A percentile compares a stretch with the other conserved stretches of the same genome.
Conservation (phyloP, 2,329 filamentous ascomycete species). For the Hypoxylon sp. region DNA sequence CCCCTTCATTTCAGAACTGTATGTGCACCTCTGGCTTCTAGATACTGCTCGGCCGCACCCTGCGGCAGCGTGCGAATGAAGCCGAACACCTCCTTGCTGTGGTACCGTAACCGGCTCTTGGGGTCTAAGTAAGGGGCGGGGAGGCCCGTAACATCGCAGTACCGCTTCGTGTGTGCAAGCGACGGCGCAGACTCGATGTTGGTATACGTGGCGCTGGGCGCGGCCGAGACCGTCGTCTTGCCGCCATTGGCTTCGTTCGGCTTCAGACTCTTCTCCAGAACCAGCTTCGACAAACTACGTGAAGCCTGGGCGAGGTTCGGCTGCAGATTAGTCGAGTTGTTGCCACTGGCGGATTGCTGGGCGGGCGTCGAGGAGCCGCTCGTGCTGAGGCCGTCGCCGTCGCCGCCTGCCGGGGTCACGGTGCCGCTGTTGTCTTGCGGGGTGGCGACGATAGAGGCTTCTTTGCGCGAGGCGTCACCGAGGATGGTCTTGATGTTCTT, state of each 20-base stretch:
- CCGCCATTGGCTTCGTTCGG: constrained; percentile 54
- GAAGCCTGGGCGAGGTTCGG: constrained; percentile 91
- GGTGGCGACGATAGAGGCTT: constrained; percentile 88
- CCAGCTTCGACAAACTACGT: constrained; percentile 86
- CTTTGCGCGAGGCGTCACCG: constrained; percentile 87
- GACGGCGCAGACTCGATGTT: constrained; percentile 97
- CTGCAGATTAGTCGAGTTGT: constrained; percentile 56
- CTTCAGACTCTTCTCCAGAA: constrained; percentile 84
- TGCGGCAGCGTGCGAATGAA: constrained; percentile 86
- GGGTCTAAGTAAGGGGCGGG: constrained; percentile 94
- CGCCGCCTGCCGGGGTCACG: constrained; percentile 73
- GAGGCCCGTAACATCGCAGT: constrained; percentile 96
- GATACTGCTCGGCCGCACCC: constrained; percentile 86
- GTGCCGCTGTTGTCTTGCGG: constrained; percentile 83
- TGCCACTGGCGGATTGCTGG: constrained; percentile 48
- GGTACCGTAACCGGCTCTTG: constrained; percentile 93
- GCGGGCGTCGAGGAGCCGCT: constrained; percentile 72
- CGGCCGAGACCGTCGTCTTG: constrained; percentile 59
- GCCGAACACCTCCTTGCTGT: constrained; percentile 91
- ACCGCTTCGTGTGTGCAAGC: constrained; percentile 85
- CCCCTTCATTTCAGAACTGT: constrained; percentile 85
- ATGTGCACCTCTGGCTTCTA: constrained; percentile 92
- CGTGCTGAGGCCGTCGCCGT: constrained; percentile 67
- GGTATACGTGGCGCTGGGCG: constrained; percentile 88
- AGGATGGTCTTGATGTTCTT: constrained; percentile 99